Base-by-base conservation (phyloP, 179 eudicot species). In the Vitellaria paradoxa region DNA sequence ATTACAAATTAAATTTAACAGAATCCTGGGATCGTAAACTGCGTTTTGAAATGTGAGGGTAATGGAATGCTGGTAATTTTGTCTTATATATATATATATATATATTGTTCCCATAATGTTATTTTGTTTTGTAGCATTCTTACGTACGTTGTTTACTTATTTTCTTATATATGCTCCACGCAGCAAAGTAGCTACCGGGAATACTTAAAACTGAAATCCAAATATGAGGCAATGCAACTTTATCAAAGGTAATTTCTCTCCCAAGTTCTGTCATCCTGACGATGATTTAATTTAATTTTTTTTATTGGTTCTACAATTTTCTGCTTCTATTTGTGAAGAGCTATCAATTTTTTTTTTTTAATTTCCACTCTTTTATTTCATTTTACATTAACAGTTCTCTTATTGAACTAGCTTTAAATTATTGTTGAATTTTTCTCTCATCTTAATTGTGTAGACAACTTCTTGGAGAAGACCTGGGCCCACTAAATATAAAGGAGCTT, bases 381-480 rank as follows among this genome's bases (percentile, higher is more conserved):
- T 55, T 14, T 13, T 24, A 70, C 21, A 21, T 67, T 3, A 20
- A 30, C 13, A 60, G 37, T 61, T 26, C 20, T 50, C 3, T 65
- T 21, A 26, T n/a, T 14, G 26, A 73, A 40, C 21, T 26, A 61
- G 50, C 40, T 14, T 9, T 13, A 40, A 17, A 13, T 68, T 69
- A 11, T n/a, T 53, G 40, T 2, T 42, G 21, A 49, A 11, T 76
- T 21, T 13, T 47, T 17, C 70, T 45, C 21, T 30, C 37, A 30
- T 30, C 46, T 59, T 74, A 13, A 18, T 75, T 23, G 12, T 64
- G 70, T 79, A 94, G 97, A 83, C 93, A 94, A 64, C 85, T 94
- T 72, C 92, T 92, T 55, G 98, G 98, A 66, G 98, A 94, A 85
- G 98, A 94, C 23, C 84, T 94, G 57, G 98, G 88, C 37, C 90